Percentiles rank a stretch among this genome's conserved stretches.
Conservation (phyloP, 2,329 filamentous ascomycete species). For the Zymoseptoria tritici region DNA sequence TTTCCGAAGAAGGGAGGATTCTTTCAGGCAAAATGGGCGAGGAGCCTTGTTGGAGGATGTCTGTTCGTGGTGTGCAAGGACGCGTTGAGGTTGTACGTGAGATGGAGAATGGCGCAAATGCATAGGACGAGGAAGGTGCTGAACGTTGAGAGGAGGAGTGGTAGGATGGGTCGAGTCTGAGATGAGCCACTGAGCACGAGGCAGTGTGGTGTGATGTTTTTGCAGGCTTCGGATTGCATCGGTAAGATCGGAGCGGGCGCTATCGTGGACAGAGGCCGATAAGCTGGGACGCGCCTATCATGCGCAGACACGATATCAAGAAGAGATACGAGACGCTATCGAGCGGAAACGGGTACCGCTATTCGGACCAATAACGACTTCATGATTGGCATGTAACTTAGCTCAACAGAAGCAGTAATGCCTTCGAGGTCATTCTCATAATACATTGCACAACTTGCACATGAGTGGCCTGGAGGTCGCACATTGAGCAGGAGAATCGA, state of each 20-base stretch:
- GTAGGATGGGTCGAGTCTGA: background rate
- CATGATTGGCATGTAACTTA: background rate
- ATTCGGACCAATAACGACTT: background rate
- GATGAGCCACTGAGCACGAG: background rate
- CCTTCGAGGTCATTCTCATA: too few species aligned
- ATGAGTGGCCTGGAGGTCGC: too few species aligned
- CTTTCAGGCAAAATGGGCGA: slow-evolving; percentile 77
- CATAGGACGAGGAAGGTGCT: slow-evolving; percentile 40
- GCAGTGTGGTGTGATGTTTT: background rate
- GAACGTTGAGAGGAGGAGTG: slow-evolving; percentile 28
- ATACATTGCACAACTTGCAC: too few species aligned
- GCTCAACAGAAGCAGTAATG: background rate
- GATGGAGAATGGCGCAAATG: slow-evolving; percentile 44
- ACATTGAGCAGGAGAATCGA: too few species aligned
- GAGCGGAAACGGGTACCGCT: background rate
- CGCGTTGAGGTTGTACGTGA: slow-evolving; percentile 52
- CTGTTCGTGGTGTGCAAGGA: slow-evolving; percentile 79
- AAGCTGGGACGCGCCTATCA: background rate
- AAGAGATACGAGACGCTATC: background rate
- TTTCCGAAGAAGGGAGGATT: slow-evolving; percentile 34
- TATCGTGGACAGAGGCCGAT: background rate
- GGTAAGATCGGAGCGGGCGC: background rate
- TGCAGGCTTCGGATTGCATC: background rate
- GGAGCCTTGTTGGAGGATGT: slow-evolving; percentile 81
- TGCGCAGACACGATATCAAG: background rate